These are phyloP conservation scores for Lepidium didymum DNA, from an alignment of 345 rosid genomes.

Conservation along the genomic window DNA sequence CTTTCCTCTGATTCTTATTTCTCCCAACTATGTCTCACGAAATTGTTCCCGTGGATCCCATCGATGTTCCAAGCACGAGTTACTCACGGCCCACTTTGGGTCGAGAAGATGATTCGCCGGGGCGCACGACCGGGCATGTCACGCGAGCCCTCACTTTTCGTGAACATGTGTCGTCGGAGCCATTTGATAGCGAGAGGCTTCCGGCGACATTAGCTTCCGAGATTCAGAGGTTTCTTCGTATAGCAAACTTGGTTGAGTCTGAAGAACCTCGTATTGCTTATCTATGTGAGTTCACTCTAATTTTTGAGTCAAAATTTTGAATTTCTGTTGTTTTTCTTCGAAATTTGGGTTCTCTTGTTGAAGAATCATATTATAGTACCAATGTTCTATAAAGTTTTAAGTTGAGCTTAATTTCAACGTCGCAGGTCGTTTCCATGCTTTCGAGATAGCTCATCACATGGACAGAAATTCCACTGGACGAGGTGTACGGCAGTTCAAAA, in stretches of 20 bases:
- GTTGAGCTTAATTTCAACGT: neutral
- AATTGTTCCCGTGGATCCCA: constrained; percentile 62
- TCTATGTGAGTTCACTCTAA: constrained; percentile 39
- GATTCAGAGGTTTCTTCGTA: constrained; percentile 80
- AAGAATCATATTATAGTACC: constrained; percentile 1
- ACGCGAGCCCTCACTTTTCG: constrained; percentile 36
- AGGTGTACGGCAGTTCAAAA: constrained; percentile 89
- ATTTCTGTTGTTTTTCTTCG: neutral
- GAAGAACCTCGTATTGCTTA: constrained; percentile 81
- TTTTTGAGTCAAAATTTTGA: neutral
- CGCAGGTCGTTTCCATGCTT: constrained; percentile 86
- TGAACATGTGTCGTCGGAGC: constrained; percentile 45
- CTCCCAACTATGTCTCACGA: constrained; percentile 40
- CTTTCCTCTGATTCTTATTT: neutral
- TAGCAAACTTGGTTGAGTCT: constrained; percentile 64
- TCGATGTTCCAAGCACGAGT: constrained; percentile 28
- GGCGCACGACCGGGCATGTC: constrained; percentile 8
- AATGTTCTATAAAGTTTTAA: neutral
- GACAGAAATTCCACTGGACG: constrained; percentile 69
- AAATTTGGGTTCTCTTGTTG: neutral
- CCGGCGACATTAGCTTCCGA: constrained; percentile 67
- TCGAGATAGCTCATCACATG: constrained; percentile 67
- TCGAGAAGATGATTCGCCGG: constrained; percentile 4
- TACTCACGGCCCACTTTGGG: constrained; percentile 12
- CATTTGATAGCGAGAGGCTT: constrained; percentile 87